Percentiles rank a stretch among this genome's conserved stretches.
Conservation (phyloP, 2,329 filamentous ascomycete genomes). For the Hortaea werneckii region DNA sequence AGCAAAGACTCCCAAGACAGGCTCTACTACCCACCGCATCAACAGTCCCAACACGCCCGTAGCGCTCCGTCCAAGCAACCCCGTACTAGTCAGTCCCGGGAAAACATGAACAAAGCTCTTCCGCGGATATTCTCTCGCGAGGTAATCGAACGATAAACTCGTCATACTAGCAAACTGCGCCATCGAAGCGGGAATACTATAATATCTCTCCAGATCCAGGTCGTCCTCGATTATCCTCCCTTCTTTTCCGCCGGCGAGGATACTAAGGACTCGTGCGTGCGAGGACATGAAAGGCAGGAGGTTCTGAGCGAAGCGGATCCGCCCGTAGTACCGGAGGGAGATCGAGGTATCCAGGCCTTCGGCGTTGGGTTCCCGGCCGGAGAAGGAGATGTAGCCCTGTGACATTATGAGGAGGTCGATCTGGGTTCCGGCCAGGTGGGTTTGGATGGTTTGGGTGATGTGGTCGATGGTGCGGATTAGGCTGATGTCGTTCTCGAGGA, state of each 20-base stretch:
- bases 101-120: conserved; percentile 12
- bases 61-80: conserved; percentile 8
- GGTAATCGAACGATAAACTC: conserved; percentile 13
- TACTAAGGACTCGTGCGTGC: conserved; percentile 8
- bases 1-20: conserved; percentile 6
- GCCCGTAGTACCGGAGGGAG: conserved; percentile 17
- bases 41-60: conserved; percentile 5
- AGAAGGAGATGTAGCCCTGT: conserved; percentile 26
- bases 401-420: conserved; percentile 34
- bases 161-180: conserved; percentile 10
- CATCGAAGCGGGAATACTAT: conserved; percentile 6
- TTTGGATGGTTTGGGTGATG: conserved; percentile 21
- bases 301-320: conserved; percentile 12
- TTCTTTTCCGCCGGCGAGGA: conserved; percentile 17
- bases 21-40: conserved; percentile 7
- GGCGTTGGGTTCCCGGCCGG: conserved; percentile 15
- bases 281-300: conserved; percentile 4
- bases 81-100: conserved; percentile 14
- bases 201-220: conserved; percentile 11
- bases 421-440: conserved; percentile 11
- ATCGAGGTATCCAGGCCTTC: conserved; percentile 16
- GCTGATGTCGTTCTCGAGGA: conserved; percentile 23
- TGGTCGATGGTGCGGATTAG: conserved; percentile 27
- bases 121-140: conserved; percentile 9
- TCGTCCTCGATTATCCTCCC: conserved; percentile 12